Conservation (phyloP, 192 early-diverging fungal species). For the Entomortierella parvispora region DNA sequence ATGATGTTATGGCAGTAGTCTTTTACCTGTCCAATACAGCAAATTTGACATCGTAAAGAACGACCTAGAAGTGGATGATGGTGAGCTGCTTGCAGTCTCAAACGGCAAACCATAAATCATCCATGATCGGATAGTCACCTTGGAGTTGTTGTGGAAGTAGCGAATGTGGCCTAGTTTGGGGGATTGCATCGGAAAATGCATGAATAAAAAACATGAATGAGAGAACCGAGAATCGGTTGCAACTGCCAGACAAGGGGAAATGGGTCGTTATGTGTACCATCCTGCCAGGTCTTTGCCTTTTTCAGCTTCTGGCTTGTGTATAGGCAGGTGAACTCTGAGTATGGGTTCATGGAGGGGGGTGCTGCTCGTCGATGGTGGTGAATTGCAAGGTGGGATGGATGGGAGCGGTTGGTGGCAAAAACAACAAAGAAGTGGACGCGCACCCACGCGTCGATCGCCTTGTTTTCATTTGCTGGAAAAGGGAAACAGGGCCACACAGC, state of each 20-base stretch:
- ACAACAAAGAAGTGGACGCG: neutral
- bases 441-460: no score
- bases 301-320: constrained; percentile 64
- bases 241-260: no score
- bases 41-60: constrained; percentile 57
- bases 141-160: constrained; percentile 47
- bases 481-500: no score
- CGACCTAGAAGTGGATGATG: constrained; percentile 27
- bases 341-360: constrained; percentile 29
- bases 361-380: neutral
- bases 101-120: neutral
- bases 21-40: constrained; percentile 56
- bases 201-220: no score
- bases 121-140: constrained; percentile 9
- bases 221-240: no score
- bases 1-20: no score
- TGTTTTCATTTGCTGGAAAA: no score
- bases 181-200: no score
- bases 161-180: constrained; percentile 45
- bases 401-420: neutral
- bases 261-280: no score
- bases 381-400: neutral
- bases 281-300: constrained; percentile 65
- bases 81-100: neutral
- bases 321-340: constrained; percentile 51